These are phyloP conservation scores for Colletotrichum sp. DNA, from an alignment of 2,329 filamentous ascomycete species.

Conservation along the genomic window DNA sequence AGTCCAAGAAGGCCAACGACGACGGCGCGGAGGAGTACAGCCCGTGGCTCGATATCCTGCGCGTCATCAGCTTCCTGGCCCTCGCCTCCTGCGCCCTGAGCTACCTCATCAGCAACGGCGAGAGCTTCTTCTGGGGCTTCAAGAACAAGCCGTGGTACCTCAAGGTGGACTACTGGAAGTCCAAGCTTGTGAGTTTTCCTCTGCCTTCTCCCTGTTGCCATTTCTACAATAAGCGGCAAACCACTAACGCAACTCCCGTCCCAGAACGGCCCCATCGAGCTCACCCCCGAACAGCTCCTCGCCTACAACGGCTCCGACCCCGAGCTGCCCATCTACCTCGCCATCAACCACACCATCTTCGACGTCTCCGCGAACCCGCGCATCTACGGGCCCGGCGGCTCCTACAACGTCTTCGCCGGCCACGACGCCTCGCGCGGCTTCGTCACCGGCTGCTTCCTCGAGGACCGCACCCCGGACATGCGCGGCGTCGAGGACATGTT, in stretches of 20 bases:
- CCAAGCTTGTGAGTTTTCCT: constrained; percentile 60
- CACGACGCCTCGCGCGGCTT: constrained; percentile 87
- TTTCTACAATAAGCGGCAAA: no score
- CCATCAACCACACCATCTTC: constrained; percentile 87
- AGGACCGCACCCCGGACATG: constrained; percentile 84
- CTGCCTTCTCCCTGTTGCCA: background rate
- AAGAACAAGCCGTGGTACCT: constrained; percentile 68
- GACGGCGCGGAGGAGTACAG: constrained; percentile 65
- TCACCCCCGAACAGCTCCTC: constrained; percentile 78
- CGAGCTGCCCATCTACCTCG: constrained; percentile 82
- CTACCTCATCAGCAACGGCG: constrained; percentile 76
- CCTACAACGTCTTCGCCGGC: constrained; percentile 87
- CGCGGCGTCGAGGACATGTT: constrained; percentile 89
- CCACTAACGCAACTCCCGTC: background rate
- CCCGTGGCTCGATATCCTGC: constrained; percentile 68
- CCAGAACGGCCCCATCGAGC: constrained; percentile 64
- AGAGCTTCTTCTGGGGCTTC: constrained; percentile 72
- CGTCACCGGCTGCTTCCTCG: constrained; percentile 89
- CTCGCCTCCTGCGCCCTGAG: constrained; percentile 72
- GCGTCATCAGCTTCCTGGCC: constrained; percentile 70
- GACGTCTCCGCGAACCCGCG: constrained; percentile 74
- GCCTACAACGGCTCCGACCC: constrained; percentile 80
- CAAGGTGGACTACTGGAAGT: constrained; percentile 61
- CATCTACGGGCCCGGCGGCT: constrained; percentile 83
- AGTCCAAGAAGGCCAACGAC: constrained; percentile 29